These are phyloP conservation scores for Termitomyces sp. DNA, from an alignment of 768 basidiomycete genomes.

Conservation along the genomic window DNA sequence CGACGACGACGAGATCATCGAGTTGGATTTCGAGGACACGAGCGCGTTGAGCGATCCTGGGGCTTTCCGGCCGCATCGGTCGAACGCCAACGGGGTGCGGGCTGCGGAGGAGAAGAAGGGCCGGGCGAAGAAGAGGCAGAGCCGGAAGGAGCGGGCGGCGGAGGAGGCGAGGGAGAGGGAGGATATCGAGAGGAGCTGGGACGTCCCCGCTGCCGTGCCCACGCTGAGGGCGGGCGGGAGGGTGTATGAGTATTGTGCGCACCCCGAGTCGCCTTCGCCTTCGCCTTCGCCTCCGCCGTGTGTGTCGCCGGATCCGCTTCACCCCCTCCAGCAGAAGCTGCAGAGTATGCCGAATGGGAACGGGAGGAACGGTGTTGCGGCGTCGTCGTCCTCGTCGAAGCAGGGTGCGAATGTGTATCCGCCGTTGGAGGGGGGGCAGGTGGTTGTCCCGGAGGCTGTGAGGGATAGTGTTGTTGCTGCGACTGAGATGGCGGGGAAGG, in stretches of 20 bases:
- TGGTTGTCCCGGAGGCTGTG: slow-evolving; percentile 15
- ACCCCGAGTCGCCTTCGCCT: slow-evolving; percentile 13
- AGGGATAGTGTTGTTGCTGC: slow-evolving; percentile 24
- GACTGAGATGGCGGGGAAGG: slow-evolving; percentile 14
- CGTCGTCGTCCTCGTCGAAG: neutral
- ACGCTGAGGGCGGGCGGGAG: slow-evolving; percentile 4
- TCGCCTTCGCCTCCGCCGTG: slow-evolving; percentile 8
- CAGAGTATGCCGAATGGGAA: neutral
- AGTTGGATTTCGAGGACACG: slow-evolving; percentile 72
- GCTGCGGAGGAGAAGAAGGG: slow-evolving; percentile 3
- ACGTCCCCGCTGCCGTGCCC: slow-evolving; percentile 32
- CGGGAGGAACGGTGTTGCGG: neutral
- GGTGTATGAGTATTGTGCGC: slow-evolving; percentile 2
- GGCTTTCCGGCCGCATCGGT: slow-evolving; percentile 36
- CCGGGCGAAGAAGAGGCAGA: slow-evolving; percentile 20
- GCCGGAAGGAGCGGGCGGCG: slow-evolving; percentile 26
- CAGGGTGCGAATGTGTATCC: neutral
- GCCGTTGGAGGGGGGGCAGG: slow-evolving; percentile 11
- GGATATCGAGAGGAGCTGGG: slow-evolving; percentile 61
- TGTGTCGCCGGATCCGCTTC: slow-evolving; percentile 1
- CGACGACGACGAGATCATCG: slow-evolving; percentile 62
- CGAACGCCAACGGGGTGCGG: slow-evolving; percentile 2
- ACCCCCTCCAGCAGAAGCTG: neutral
- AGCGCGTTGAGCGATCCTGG: slow-evolving; percentile 66
- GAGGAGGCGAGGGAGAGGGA: slow-evolving; percentile 35